Base-by-base conservation (phyloP, 495 filamentous ascomycete genomes). In the Trichoderma orchidacearum region DNA sequence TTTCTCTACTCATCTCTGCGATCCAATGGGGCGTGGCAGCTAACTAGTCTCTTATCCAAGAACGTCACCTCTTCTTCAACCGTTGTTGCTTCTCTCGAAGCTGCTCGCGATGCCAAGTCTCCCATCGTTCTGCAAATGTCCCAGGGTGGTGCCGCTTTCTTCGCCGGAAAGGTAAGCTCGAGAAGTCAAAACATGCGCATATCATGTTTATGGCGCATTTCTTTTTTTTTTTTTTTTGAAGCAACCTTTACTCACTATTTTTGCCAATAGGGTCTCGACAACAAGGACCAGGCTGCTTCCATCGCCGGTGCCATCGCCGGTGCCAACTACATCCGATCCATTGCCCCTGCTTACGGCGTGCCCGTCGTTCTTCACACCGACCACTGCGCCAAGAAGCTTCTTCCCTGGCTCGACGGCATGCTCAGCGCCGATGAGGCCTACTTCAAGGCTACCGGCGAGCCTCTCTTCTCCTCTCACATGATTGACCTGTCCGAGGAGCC, bases 381-480 rank as follows among this genome's bases (percentile, higher is more conserved):
- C 56, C 89, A 94, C 75, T 95, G 89, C 70, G 89, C 89, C 68
- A 90, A 72, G 84, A 93, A 94, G 80, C 84, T 94, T 51, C 80
- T 93, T 15, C 89, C 90, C 41, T 96, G 94, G 93, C 75, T 98
- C 63, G 93, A 97, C 69, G 93, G 93, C 63, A 91, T 98, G 84
- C 72, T 97, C 51, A 88, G 90, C 61, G 86, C 78, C 55, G 90
- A 96, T 68, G 94, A 99, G 84, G 74, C 72, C 54, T 89, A 91
- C 78, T 94, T 92, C 85, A 91, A 95, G 80, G 67, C 82, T 65
- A 83, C 94, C 70, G 87, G 87, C 70, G 85, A 90, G 70, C 93
- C 94, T 56, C 85, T 98, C 50, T 99, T 92, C 82, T 89, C 84
- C 65, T 83, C 76, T 63, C 93, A 99, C 81, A 97, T 99, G 93